A percentile compares a stretch with the other conserved stretches of the same genome.
These are phyloP conservation scores for Oryza glaberrima DNA, from an alignment of 176 grass and related monocot genomes.

Conservation along the genomic window DNA sequence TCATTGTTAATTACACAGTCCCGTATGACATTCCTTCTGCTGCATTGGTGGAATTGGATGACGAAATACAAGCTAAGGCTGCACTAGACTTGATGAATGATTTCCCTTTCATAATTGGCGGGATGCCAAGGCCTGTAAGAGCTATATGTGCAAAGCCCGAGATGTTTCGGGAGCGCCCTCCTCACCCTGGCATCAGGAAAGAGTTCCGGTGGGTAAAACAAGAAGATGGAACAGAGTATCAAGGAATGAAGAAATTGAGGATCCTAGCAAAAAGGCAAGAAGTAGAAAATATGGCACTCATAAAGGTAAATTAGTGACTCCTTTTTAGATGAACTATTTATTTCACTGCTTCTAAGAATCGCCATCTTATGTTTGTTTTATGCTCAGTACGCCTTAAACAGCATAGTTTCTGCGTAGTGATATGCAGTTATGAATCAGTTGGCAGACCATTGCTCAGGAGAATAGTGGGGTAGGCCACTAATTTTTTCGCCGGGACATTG, in stretches of 20 bases:
- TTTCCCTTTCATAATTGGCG: slow-evolving; percentile 67
- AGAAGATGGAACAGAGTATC: slow-evolving; percentile 40
- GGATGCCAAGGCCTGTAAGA: slow-evolving; percentile 67
- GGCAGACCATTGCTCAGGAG: too few relatives aligned
- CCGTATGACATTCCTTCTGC: slow-evolving; percentile 54
- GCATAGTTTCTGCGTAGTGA: not conserved
- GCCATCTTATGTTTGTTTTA: not conserved
- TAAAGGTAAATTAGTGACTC: slow-evolving; percentile 55
- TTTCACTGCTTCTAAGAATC: not conserved
- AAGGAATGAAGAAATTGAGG: slow-evolving; percentile 45
- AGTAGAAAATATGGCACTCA: slow-evolving; percentile 50
- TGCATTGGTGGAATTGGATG: slow-evolving; percentile 50
- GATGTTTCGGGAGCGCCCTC: slow-evolving; percentile 57
- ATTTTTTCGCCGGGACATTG: too few relatives aligned
- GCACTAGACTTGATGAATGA: slow-evolving; percentile 46
- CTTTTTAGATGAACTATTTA: not conserved
- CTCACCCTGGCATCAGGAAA: slow-evolving; percentile 46
- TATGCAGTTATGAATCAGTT: not conserved
- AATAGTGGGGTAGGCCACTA: too few relatives aligned
- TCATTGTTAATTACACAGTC: slow-evolving; percentile 65
- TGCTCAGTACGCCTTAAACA: not conserved
- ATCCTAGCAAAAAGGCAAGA: slow-evolving; percentile 55
- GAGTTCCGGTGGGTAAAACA: slow-evolving; percentile 49
- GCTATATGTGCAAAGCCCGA: slow-evolving; percentile 35
- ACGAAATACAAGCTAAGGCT: slow-evolving; percentile 41